Evolutionary conservation across 2,329 filamentous ascomycete genomes (phyloP).

Genomic region (Cercospora beticola): DNA sequence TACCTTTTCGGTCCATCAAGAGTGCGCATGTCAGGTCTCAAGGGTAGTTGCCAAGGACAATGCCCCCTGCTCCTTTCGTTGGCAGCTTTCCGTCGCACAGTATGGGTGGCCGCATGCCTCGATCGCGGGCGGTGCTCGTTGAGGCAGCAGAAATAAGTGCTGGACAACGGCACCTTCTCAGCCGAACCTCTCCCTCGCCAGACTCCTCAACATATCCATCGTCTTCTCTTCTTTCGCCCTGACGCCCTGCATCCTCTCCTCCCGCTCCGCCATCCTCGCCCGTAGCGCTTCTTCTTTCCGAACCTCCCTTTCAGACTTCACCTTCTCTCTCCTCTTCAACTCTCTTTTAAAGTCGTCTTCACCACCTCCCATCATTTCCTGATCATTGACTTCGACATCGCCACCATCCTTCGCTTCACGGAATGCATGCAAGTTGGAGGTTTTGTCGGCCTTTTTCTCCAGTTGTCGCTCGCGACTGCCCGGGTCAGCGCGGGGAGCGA

Average conservation of each 20-base stretch:
- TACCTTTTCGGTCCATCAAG: too few relatives aligned
- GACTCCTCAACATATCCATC: slow-evolving; percentile 73
- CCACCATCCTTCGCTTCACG: slow-evolving; percentile 64
- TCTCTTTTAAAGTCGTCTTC: slow-evolving; percentile 66
- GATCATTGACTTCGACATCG: slow-evolving; percentile 65
- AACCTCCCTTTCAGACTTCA: slow-evolving; percentile 82
- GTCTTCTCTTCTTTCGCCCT: slow-evolving; percentile 78
- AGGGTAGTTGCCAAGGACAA: too few relatives aligned
- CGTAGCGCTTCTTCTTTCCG: slow-evolving; percentile 76
- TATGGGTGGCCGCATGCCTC: too few relatives aligned
- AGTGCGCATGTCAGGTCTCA: too few relatives aligned
- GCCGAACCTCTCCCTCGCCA: slow-evolving; percentile 80
- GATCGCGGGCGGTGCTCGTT: too few relatives aligned
- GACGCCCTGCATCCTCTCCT: slow-evolving; percentile 70
- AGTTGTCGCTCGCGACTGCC: slow-evolving; percentile 80
- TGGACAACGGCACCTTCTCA: slow-evolving; percentile 1
- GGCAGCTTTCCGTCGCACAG: too few relatives aligned
- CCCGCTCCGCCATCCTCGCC: slow-evolving; percentile 74
- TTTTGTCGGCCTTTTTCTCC: slow-evolving; percentile 76
- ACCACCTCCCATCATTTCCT: slow-evolving; percentile 73
- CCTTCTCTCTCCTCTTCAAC: slow-evolving; percentile 64
- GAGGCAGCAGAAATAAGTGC: not conserved
- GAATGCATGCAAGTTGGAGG: slow-evolving; percentile 73
- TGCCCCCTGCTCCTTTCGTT: too few relatives aligned
- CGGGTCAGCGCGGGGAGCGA: slow-evolving; percentile 77